phyloP scores from a whole-genome alignment of 2,329 filamentous ascomycete species.

The Karstenula rhodostoma region DNA sequence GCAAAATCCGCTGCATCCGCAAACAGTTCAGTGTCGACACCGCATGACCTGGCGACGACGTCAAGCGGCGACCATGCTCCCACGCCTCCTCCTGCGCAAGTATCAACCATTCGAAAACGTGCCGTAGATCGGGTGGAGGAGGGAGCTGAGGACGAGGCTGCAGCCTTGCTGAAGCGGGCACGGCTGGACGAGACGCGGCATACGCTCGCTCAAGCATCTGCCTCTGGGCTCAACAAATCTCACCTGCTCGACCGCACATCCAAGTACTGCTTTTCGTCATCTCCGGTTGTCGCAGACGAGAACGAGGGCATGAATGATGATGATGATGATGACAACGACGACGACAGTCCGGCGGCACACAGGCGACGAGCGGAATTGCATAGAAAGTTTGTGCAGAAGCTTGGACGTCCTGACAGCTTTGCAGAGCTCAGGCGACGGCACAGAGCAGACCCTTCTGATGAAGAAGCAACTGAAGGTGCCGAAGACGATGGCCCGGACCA shows the following conservation, averaged over 20 bases:
- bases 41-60: slow-evolving; percentile 7
- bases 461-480: slow-evolving; percentile 56
- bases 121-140: slow-evolving; percentile 48
- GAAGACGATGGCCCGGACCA: slow-evolving; percentile 65
- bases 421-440: slow-evolving; percentile 70
- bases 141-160: slow-evolving; percentile 40
- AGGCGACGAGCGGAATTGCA: slow-evolving; percentile 77
- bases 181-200: slow-evolving; percentile 31
- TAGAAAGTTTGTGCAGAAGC: slow-evolving; percentile 85
- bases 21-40: slow-evolving; percentile 32
- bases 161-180: slow-evolving; percentile 51
- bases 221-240: slow-evolving; percentile 40
- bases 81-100: slow-evolving; percentile 19
- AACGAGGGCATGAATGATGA: slow-evolving; percentile 50
- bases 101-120: slow-evolving; percentile 34
- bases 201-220: slow-evolving; percentile 34
- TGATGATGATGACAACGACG: slow-evolving; percentile 53
- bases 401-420: slow-evolving; percentile 85
- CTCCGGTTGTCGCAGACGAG: slow-evolving; percentile 46
- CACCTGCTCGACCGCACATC: slow-evolving; percentile 57
- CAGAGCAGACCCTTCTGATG: slow-evolving; percentile 52
- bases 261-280: slow-evolving; percentile 66
- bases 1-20: slow-evolving; percentile 34
- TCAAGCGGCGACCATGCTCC: slow-evolving; percentile 27
- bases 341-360: slow-evolving; percentile 61